phyloP scores from a whole-genome alignment of 441 rosid genomes.

The Biscutella laevigata region DNA sequence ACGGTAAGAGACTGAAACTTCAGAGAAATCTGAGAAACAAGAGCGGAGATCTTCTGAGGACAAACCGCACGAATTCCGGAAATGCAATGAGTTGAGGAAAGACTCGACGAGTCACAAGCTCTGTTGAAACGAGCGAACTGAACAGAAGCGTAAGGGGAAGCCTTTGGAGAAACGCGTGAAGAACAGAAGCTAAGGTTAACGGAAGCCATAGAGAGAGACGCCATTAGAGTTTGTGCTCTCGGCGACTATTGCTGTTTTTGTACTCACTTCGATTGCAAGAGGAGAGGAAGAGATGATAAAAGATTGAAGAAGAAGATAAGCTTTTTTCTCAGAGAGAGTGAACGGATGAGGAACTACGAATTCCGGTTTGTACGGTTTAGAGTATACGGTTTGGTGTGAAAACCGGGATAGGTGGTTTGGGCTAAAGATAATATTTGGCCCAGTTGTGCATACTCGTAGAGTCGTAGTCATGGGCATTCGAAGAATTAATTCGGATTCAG shows the following conservation, averaged over 20 bases:
- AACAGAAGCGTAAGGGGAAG: slow-evolving; percentile 28
- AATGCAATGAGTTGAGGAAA: slow-evolving; percentile 41
- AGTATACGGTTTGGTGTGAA: no score
- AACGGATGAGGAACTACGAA: slow-evolving; percentile 23
- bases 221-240: slow-evolving; percentile 36
- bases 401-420: no score
- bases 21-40: slow-evolving; percentile 27
- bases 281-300: neutral
- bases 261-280: slow-evolving; percentile 7
- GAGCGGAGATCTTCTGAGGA: slow-evolving; percentile 19
- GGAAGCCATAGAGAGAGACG: slow-evolving; percentile 43
- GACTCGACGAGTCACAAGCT: no score
- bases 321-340: slow-evolving; percentile 8
- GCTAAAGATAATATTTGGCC: no score
- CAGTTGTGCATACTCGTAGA: no score
- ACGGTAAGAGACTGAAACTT: slow-evolving; percentile 44
- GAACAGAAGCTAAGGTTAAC: slow-evolving; percentile 29
- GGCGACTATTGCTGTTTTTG: neutral
- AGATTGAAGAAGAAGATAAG: slow-evolving; percentile 19
- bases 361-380: no score
- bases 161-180: slow-evolving; percentile 21
- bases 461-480: no score
- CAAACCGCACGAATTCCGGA: slow-evolving; percentile 40
- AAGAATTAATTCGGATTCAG: no score
- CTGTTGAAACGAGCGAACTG: no score